phyloP scores from a whole-genome alignment of 2,329 filamentous ascomycete species.

The Epichloe scottii region DNA sequence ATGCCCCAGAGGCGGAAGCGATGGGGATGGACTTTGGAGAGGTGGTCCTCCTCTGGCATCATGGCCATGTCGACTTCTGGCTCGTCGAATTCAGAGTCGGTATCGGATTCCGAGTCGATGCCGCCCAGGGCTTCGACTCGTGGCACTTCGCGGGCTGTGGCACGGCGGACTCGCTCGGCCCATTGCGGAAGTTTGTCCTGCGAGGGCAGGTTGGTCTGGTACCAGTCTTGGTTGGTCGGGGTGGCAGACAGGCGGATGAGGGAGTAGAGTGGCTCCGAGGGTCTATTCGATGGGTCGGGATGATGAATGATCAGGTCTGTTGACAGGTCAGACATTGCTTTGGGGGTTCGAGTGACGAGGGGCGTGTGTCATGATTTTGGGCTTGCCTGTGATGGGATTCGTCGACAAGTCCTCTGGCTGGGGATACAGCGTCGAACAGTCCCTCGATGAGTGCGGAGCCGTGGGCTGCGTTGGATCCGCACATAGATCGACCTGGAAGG shows the following conservation, averaged over 20 bases:
- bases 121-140: conserved; percentile 30
- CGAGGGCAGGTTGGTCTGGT: conserved; percentile 33
- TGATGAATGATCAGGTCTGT: conserved; percentile 34
- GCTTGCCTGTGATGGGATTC: conserved; percentile 14
- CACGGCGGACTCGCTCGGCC: conserved; percentile 33
- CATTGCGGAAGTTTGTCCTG: conserved; percentile 26
- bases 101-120: conserved; percentile 15
- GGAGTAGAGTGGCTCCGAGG: conserved; percentile 33
- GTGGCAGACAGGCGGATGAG: conserved; percentile 41
- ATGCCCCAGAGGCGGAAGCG: conserved; percentile 42
- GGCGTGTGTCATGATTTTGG: neutral
- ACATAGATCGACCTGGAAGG: conserved; percentile 36
- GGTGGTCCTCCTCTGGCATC: conserved; percentile 17
- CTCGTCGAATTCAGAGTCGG: conserved; percentile 7
- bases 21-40: conserved; percentile 33
- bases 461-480: conserved; percentile 12
- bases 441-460: conserved; percentile 25
- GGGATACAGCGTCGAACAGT: conserved; percentile 35
- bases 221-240: conserved; percentile 38
- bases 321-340: neutral
- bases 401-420: conserved; percentile 22
- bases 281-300: conserved; percentile 12
- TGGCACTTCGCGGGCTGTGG: conserved; percentile 30
- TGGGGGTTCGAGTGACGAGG: neutral
- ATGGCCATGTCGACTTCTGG: conserved; percentile 7